phyloP scores from a whole-genome alignment of 2,329 filamentous ascomycete genomes.

The Didymella sp. region DNA sequence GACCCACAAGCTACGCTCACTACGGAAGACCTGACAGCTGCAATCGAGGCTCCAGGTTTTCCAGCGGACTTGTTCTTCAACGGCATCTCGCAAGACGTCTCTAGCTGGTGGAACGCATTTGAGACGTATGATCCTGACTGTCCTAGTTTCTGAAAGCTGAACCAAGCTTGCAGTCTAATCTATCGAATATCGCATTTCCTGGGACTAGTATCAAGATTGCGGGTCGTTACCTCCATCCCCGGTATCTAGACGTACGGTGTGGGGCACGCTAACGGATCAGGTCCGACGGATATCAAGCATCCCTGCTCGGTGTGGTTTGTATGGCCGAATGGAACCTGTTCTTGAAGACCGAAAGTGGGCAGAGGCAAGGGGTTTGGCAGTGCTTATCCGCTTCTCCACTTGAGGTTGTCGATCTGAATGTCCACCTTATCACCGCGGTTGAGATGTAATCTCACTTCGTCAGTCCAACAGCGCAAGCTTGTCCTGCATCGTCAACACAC shows the following conservation, averaged over 20 bases:
- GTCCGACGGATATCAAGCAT: not conserved
- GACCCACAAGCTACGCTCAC: too few relatives aligned
- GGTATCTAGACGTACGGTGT: not conserved
- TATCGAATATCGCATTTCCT: not conserved
- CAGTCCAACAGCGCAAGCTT: not conserved
- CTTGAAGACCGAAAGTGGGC: not conserved
- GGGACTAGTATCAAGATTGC: not conserved
- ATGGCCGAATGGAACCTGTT: not conserved
- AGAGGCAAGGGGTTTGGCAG: not conserved
- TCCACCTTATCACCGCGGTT: not conserved
- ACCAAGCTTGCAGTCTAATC: not conserved
- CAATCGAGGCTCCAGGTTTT: not conserved
- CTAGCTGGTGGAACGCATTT: slow-evolving; percentile 4
- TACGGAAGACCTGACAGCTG: not conserved
- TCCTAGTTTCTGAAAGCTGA: not conserved
- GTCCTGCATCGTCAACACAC: not conserved
- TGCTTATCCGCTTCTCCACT: not conserved
- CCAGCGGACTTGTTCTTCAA: slow-evolving; percentile 7
- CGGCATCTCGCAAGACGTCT: slow-evolving; percentile 8
- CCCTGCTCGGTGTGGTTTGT: not conserved
- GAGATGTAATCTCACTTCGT: not conserved
- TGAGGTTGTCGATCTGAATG: not conserved
- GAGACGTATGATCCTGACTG: slow-evolving; percentile 1
- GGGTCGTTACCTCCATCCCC: not conserved
- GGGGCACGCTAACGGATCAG: not conserved